These are phyloP conservation scores for Pulicaria dysenterica DNA, from an alignment of 129 eudicot species.

Conservation along the genomic window DNA sequence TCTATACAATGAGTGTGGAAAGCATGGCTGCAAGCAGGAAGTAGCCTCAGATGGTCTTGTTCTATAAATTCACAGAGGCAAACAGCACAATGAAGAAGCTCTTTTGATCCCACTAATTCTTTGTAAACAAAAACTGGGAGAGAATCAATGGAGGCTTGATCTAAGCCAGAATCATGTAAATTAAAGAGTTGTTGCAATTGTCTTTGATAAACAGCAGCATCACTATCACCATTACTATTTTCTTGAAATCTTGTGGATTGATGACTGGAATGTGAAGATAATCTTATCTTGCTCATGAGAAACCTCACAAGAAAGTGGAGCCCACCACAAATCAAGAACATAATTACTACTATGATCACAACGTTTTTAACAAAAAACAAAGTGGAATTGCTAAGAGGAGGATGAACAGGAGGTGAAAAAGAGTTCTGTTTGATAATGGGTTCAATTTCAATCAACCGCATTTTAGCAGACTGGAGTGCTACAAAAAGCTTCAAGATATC, in stretches of 20 bases:
- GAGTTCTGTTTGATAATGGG: conserved; percentile 25
- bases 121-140: conserved; percentile 78
- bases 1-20: conserved; percentile 88
- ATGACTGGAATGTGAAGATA: conserved; percentile 30
- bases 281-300: conserved; percentile 53
- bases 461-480: conserved; percentile 20
- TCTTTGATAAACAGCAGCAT: conserved; percentile 56
- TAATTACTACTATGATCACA: conserved; percentile 50
- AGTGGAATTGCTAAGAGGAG: conserved; percentile 24
- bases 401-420: conserved; percentile 15
- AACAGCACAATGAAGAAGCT: conserved; percentile 90
- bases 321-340: conserved; percentile 57
- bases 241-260: conserved; percentile 55
- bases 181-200: conserved; percentile 81
- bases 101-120: conserved; percentile 62
- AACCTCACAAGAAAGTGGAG: conserved; percentile 60
- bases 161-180: conserved; percentile 76
- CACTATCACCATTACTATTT: conserved; percentile 22
- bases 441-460: conserved; percentile 22
- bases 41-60: conserved; percentile 62
- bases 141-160: conserved; percentile 73
- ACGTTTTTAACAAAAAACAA: conserved; percentile 27
- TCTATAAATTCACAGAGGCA: conserved; percentile 73
- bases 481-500: conserved; percentile 29
- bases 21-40: conserved; percentile 87